Percentiles rank a stretch among this genome's conserved stretches.
These are phyloP conservation scores for Phytopythium chamaehyphon DNA, from an alignment of 352 stramenopile species.

Conservation along the genomic window DNA sequence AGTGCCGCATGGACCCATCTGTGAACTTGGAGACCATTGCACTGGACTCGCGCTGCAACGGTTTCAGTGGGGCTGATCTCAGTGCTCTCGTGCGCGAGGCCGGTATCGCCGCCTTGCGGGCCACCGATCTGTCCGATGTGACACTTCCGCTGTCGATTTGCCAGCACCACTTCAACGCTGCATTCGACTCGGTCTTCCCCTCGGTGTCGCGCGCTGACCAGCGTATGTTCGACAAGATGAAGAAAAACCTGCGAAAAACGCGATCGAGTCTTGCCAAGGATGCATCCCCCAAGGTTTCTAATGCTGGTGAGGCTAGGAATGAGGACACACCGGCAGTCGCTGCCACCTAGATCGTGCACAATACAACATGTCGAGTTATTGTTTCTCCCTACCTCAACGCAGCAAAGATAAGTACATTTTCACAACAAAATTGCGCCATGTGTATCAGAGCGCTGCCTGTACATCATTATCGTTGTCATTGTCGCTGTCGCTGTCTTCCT, in stretches of 20 bases:
- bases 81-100: slow-evolving; percentile 96
- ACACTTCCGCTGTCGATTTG: slow-evolving; percentile 48
- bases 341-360: no score
- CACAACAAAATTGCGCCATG: no score
- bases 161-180: slow-evolving; percentile 60
- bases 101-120: slow-evolving; percentile 91
- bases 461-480: no score
- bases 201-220: slow-evolving; percentile 82
- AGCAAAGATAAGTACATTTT: no score
- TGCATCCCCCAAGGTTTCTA: no score
- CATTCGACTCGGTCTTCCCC: slow-evolving; percentile 80
- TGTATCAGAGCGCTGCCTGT: no score
- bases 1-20: slow-evolving; percentile 48
- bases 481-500: not conserved
- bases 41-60: slow-evolving; percentile 80
- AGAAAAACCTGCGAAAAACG: slow-evolving; percentile 80
- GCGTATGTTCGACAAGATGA: slow-evolving; percentile 87
- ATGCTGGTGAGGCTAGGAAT: no score
- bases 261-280: slow-evolving; percentile 10
- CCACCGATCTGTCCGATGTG: slow-evolving; percentile 43
- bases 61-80: slow-evolving; percentile 98
- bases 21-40: slow-evolving; percentile 92
- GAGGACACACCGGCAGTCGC: no score
- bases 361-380: no score
- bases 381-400: no score